Evolutionary conservation across 176 grass and related monocot species (phyloP).

Genomic region (Musa troglodytarum): DNA sequence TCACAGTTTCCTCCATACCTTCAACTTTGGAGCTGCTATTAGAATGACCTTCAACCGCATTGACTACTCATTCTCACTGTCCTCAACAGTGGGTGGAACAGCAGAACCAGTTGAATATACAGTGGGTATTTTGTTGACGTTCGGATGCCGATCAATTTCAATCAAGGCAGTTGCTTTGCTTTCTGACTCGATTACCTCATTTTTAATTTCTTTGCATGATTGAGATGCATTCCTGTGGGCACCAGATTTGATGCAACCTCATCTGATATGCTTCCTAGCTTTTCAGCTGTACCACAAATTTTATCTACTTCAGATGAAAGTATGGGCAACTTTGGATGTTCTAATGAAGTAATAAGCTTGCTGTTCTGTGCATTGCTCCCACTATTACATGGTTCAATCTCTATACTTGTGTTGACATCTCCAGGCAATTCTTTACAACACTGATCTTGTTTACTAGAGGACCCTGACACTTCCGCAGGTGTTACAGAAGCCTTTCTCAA

Average conservation of each 20-base stretch:
- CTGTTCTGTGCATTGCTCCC: not conserved
- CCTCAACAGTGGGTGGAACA: not conserved
- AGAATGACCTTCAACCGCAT: not conserved
- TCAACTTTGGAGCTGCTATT: not conserved
- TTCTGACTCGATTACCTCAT: too few species aligned
- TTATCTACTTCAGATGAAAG: not conserved
- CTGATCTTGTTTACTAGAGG: too few species aligned
- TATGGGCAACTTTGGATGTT: not conserved
- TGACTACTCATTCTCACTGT: too few species aligned
- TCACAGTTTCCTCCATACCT: not conserved
- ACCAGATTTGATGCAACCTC: too few species aligned
- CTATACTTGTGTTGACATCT: not conserved
- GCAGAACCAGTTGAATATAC: not conserved
- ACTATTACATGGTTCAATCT: not conserved
- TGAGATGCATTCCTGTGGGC: too few species aligned
- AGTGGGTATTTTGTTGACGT: not conserved
- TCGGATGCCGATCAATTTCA: not conserved
- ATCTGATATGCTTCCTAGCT: not conserved
- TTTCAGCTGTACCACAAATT: not conserved
- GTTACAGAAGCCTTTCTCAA: too few species aligned
- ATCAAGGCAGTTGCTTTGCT: not conserved
- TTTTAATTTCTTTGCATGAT: too few species aligned
- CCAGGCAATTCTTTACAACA: too few species aligned
- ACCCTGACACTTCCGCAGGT: too few species aligned
- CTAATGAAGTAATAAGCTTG: not conserved